Conservation (phyloP, 352 stramenopile species). For the Globisporangium polare region DNA sequence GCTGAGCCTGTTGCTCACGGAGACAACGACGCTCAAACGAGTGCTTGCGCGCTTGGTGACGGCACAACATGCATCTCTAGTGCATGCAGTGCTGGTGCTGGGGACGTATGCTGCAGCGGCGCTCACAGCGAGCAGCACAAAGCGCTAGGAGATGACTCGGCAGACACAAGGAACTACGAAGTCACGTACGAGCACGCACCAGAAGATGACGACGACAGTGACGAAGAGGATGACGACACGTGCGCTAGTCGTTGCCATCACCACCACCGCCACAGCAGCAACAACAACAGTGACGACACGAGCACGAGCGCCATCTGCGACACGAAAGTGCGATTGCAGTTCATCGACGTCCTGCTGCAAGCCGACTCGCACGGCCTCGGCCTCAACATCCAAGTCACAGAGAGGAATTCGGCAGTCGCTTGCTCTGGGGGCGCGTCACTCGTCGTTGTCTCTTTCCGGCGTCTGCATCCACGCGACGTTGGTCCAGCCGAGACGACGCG, state of each 20-base stretch:
- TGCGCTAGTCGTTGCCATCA: neutral
- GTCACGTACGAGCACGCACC: constrained; percentile 1
- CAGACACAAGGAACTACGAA: neutral
- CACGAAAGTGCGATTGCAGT: constrained; percentile 12
- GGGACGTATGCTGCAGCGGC: neutral
- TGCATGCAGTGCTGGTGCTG: neutral
- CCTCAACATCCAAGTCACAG: constrained; percentile 28
- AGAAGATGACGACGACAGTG: constrained; percentile 9
- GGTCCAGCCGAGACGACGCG: constrained; percentile 44
- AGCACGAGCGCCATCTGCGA: neutral
- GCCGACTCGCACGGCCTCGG: constrained; percentile 41
- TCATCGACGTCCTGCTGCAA: constrained; percentile 48
- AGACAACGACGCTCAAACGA: neutral
- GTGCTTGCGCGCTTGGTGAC: neutral
- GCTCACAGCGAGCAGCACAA: neutral
- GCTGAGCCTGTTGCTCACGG: neutral
- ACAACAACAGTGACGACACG: neutral
- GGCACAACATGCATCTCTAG: neutral
- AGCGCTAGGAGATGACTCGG: neutral
- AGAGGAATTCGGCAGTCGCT: neutral
- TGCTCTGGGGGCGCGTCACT: constrained; percentile 1
- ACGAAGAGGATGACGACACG: neutral
- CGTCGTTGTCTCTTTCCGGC: constrained; percentile 47
- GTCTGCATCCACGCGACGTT: constrained; percentile 27
- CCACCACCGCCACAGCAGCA: neutral